Base-by-base conservation (phyloP, 345 rosid genomes). In the Gossypium turneri region DNA sequence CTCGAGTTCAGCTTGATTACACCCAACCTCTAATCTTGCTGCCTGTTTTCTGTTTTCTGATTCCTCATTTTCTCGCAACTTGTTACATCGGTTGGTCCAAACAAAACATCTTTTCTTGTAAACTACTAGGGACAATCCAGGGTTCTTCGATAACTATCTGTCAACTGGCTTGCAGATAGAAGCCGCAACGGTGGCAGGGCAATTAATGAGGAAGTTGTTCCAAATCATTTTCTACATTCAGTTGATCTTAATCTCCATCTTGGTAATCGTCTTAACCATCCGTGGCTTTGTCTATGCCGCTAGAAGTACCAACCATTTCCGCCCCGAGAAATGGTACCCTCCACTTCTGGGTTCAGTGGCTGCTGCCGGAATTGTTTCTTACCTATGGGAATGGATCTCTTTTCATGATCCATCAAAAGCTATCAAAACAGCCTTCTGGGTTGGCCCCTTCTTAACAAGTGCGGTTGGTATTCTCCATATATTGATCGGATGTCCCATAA, bases 281-380 rank as follows among this genome's bases (percentile, higher is more conserved):
- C 87, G 90, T 0, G 94, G 96, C 70, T 82, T 86, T 70, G 72
- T 90, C 78, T 80, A 77, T 8, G 84, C 84, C 24, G 43, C 56
- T 51, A 51, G 82, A 24, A 66, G 45, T 34, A 80, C 79, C 67
- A 87, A 82, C 83, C 83, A 86, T 68, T 90, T 92, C 82, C 85
- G 78, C 38, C 92, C 89, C 13, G 83, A 67, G 85, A 81, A 92
- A 73, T 92, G 97, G 97, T 94, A 86, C 62, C 88, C 88, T 74
- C 97, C 97, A 3, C 76, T 92, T 67, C 84, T 90, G 57, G 44
- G 87, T 24, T 90, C 97, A 47, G 50, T 77, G 4, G 93, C 85
- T 3, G 80, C 74, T 41, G 86, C 86, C 0, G 96, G 88, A 65
- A 17, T 85, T 52, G 74, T 86, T 65, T 86, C 87, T 75, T 79